A percentile compares a stretch with the other conserved stretches of the same genome.
These are phyloP conservation scores for Podila clonocystis DNA, from an alignment of 192 early-diverging fungal genomes.

Conservation along the genomic window DNA sequence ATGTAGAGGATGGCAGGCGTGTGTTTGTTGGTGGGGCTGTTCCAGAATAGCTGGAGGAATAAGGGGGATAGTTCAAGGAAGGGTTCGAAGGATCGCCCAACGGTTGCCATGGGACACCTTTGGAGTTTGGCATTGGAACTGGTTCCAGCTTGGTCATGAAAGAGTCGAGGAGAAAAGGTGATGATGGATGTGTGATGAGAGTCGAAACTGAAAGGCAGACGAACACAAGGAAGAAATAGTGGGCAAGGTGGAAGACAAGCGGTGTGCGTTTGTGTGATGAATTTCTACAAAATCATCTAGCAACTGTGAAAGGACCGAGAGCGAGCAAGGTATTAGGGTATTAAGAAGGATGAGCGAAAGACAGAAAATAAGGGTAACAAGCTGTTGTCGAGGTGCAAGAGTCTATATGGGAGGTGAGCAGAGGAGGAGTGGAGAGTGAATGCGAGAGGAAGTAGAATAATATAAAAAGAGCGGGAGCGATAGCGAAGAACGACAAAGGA, in stretches of 20 bases:
- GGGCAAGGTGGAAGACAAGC: background rate
- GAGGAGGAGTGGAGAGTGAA: background rate
- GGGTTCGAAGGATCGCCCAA: constrained; percentile 20
- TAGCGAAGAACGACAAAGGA: background rate
- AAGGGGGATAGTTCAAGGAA: constrained; percentile 35
- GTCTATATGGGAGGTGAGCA: too few relatives aligned
- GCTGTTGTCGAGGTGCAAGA: too few relatives aligned
- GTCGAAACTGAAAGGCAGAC: too few relatives aligned
- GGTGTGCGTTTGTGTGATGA: too few relatives aligned
- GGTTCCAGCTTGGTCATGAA: constrained; percentile 48
- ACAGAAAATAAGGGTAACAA: background rate
- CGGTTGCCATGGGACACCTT: constrained; percentile 44
- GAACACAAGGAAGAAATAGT: too few relatives aligned
- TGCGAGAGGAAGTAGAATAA: background rate
- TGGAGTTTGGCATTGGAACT: constrained; percentile 32
- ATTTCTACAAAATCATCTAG: too few relatives aligned
- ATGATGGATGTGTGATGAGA: too few relatives aligned
- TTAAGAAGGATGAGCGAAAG: too few relatives aligned
- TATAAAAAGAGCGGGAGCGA: background rate
- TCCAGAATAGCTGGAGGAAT: constrained; percentile 7
- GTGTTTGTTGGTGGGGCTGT: background rate
- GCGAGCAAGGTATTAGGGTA: too few relatives aligned
- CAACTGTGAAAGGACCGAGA: too few relatives aligned
- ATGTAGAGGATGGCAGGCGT: background rate
- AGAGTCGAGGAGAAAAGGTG: background rate